A percentile compares a stretch with the other conserved stretches of the same genome.
These are phyloP conservation scores for Xylaria sp. DNA, from an alignment of 2,329 filamentous ascomycete species.

Conservation along the genomic window DNA sequence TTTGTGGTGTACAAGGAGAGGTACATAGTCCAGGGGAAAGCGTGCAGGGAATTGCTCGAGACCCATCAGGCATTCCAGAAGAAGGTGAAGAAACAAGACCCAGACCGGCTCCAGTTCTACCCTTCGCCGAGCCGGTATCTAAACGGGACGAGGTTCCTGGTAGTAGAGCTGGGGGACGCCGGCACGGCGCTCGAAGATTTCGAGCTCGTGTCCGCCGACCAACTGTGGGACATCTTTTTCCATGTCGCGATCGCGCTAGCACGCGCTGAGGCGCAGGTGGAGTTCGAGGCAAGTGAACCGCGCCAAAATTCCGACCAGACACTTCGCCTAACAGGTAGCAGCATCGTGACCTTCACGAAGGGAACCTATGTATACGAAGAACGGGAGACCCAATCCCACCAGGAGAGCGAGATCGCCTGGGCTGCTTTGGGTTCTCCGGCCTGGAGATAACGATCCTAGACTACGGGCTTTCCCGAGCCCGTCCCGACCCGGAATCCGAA, in stretches of 20 bases:
- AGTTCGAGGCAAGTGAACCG: constrained; percentile 57
- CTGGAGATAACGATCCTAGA: constrained; percentile 67
- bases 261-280: constrained; percentile 58
- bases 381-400: constrained; percentile 40
- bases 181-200: constrained; percentile 63
- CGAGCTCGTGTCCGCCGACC: constrained; percentile 48
- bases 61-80: constrained; percentile 63
- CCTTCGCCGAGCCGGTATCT: constrained; percentile 63
- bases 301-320: not conserved
- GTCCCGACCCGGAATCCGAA: constrained; percentile 41
- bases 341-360: constrained; percentile 69
- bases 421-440: constrained; percentile 60
- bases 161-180: constrained; percentile 66
- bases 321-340: constrained; percentile 33
- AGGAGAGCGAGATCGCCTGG: constrained; percentile 34
- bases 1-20: constrained; percentile 69
- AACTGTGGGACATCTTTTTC: constrained; percentile 67
- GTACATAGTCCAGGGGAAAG: constrained; percentile 60
- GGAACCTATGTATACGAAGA: constrained; percentile 62
- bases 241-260: constrained; percentile 63
- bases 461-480: constrained; percentile 64
- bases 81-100: constrained; percentile 57
- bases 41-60: constrained; percentile 55
- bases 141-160: constrained; percentile 60
- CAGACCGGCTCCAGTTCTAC: constrained; percentile 62